phyloP scores from a whole-genome alignment of 352 stramenopile species.

The Achlya hypogyna region DNA sequence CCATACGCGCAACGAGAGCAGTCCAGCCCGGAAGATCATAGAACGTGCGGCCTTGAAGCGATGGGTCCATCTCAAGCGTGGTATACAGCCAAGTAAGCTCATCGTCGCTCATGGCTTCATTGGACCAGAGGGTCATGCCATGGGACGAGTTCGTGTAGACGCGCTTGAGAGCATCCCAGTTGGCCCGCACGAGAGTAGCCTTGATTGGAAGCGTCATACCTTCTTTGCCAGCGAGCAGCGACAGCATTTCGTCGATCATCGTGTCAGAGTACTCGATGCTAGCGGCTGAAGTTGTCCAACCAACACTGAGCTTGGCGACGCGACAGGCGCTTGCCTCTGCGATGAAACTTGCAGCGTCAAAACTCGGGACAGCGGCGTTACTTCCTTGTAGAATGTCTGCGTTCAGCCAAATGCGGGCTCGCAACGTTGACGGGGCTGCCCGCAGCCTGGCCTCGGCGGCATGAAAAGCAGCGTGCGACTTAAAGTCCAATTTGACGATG shows the following conservation, averaged over 20 bases:
- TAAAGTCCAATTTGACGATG: slow-evolving; percentile 20
- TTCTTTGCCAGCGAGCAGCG: neutral
- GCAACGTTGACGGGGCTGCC: neutral
- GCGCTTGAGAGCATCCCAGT: slow-evolving; percentile 1
- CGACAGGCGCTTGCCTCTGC: neutral
- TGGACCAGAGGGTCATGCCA: slow-evolving; percentile 17
- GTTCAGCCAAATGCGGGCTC: slow-evolving; percentile 13
- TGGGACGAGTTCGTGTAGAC: slow-evolving; percentile 1
- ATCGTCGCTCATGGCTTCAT: slow-evolving; percentile 1
- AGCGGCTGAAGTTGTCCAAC: slow-evolving; percentile 7
- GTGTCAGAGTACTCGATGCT: slow-evolving; percentile 8
- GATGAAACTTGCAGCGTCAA: slow-evolving; percentile 11
- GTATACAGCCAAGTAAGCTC: slow-evolving; percentile 9
- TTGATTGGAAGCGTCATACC: slow-evolving; percentile 14
- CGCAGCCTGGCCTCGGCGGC: neutral
- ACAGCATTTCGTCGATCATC: slow-evolving; percentile 16
- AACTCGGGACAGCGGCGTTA: neutral
- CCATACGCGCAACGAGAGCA: neutral
- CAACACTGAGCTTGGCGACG: slow-evolving; percentile 13
- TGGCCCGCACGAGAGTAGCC: slow-evolving; percentile 6
- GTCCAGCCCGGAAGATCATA: slow-evolving; percentile 18
- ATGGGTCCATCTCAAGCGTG: neutral
- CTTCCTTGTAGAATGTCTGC: slow-evolving; percentile 12
- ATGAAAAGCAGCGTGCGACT: slow-evolving; percentile 6
- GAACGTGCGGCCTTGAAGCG: slow-evolving; percentile 8